Evolutionary conservation across 768 basidiomycete species (phyloP).

Genomic region (Hericium alpestre): DNA sequence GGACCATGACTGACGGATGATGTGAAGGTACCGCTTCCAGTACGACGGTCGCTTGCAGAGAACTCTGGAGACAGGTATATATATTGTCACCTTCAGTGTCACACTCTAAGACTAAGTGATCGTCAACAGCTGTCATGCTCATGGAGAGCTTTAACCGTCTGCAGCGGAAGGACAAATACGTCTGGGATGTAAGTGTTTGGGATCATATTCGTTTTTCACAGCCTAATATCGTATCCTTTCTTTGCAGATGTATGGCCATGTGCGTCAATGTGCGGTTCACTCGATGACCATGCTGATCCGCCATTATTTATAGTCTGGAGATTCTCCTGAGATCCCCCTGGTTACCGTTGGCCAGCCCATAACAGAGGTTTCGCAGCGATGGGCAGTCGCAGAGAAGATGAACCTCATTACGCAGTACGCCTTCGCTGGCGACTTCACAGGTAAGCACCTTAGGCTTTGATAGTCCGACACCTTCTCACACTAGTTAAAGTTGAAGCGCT

Average conservation of each 20-base stretch:
- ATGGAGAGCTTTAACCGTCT: conserved; percentile 63
- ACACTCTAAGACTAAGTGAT: neutral
- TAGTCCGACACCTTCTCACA: neutral
- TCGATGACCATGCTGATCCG: too few relatives aligned
- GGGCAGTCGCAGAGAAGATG: conserved; percentile 67
- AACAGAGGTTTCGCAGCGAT: conserved; percentile 44
- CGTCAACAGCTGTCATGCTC: conserved; percentile 48
- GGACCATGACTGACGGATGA: neutral
- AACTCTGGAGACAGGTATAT: conserved; percentile 59
- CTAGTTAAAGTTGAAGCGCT: conserved; percentile 47
- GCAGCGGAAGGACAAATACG: conserved; percentile 57
- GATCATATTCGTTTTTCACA: neutral
- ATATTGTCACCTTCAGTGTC: neutral
- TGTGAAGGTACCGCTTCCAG: conserved; percentile 58
- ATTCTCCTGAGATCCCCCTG: conserved; percentile 44
- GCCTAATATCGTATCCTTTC: neutral
- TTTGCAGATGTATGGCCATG: conserved; percentile 51
- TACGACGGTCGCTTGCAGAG: conserved; percentile 56
- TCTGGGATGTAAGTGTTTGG: conserved; percentile 56
- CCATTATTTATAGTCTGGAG: conserved; percentile 39
- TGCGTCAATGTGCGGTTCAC: conserved; percentile 21
- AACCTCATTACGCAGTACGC: conserved; percentile 56
- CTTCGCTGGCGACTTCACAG: conserved; percentile 57
- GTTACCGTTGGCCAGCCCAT: conserved; percentile 41
- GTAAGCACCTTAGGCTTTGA: conserved; percentile 20